These are phyloP conservation scores for Effrenium voratum DNA, from an alignment of 73 alveolate species.

Conservation along the genomic window DNA sequence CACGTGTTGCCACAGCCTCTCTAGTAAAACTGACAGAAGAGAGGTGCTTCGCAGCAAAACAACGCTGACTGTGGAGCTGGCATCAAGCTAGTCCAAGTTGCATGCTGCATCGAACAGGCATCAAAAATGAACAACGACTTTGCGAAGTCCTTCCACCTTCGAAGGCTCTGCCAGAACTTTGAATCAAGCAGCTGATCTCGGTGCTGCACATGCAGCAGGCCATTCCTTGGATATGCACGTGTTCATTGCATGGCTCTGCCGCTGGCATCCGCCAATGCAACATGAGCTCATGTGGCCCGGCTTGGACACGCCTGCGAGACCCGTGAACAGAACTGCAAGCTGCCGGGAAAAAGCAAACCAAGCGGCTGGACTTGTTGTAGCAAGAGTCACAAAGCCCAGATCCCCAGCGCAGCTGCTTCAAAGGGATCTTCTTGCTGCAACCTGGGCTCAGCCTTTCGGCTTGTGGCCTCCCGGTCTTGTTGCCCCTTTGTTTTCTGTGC, in stretches of 20 bases:
- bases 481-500: no score
- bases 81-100: no score
- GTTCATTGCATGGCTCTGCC: not conserved
- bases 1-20: no score
- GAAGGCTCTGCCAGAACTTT: no score
- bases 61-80: no score
- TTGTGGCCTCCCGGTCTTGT: no score
- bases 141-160: no score
- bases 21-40: no score
- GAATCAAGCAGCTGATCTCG: conserved; percentile 1
- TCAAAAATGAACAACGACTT: no score
- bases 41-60: no score
- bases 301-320: not conserved
- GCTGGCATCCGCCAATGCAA: not conserved
- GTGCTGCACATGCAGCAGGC: conserved; percentile 58
- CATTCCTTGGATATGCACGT: conserved; percentile 30
- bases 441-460: conserved; percentile 38
- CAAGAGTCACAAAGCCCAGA: conserved; percentile 67
- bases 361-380: conserved; percentile 49
- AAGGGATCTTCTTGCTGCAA: conserved; percentile 52
- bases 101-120: no score
- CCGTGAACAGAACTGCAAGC: no score
- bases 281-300: not conserved
- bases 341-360: not conserved
- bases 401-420: conserved; percentile 84